Percentiles rank a stretch among this genome's conserved stretches.
Evolutionary conservation across 2,329 filamentous ascomycete species (phyloP).

Genomic region (Fusarium decemcellulare): DNA sequence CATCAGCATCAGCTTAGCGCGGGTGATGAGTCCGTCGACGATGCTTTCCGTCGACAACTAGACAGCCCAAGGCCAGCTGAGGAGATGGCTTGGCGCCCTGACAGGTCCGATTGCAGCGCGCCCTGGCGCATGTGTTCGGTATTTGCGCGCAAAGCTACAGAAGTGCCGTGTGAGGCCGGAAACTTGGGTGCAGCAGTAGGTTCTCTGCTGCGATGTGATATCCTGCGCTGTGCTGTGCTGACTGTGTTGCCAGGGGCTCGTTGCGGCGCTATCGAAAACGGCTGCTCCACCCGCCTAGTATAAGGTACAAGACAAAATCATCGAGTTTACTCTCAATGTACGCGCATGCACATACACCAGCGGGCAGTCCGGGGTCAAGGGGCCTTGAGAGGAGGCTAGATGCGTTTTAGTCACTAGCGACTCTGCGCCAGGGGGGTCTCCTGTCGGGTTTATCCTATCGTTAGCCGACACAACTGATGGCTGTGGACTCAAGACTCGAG

Average conservation of each 20-base stretch:
- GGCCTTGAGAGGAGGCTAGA: not conserved
- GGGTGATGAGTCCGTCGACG: conserved; percentile 2
- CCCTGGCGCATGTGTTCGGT: not conserved
- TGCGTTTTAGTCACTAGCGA: not conserved
- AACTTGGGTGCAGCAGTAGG: not conserved
- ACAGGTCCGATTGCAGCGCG: not conserved
- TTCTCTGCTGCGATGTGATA: too few relatives aligned
- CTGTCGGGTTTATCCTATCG: too few relatives aligned
- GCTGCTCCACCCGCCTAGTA: conserved; percentile 9
- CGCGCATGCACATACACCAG: not conserved
- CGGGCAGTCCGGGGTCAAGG: not conserved
- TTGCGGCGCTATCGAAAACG: conserved; percentile 5
- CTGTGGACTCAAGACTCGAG: not conserved
- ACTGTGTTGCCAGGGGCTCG: too few relatives aligned
- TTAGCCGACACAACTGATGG: not conserved
- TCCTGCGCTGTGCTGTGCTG: too few relatives aligned
- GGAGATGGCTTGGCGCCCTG: conserved; percentile 3
- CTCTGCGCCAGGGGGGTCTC: conserved; percentile 6
- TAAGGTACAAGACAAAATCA: conserved; percentile 12
- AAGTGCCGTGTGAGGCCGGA: not conserved
- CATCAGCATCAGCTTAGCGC: conserved; percentile 4
- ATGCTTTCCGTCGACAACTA: conserved; percentile 18
- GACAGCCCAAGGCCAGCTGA: conserved; percentile 17
- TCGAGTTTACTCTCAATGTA: not conserved
- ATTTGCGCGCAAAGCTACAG: not conserved